Conservation (phyloP, 306 rosid genomes). For the Cucurbita moschata region DNA sequence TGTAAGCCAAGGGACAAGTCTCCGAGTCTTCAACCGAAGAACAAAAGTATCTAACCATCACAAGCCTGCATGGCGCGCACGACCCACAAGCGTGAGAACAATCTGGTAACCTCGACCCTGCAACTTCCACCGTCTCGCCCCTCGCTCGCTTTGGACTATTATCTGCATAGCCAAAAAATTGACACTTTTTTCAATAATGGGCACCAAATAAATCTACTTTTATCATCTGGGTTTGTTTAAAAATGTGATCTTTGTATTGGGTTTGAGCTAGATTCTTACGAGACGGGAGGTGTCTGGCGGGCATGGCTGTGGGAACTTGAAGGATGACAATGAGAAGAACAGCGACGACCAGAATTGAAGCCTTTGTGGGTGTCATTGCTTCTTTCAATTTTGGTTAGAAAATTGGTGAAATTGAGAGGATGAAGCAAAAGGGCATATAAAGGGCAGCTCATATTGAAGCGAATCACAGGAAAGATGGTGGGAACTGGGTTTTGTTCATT, state of each 20-base stretch:
- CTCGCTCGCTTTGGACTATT: background rate
- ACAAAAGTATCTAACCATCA: slow-evolving; percentile 74
- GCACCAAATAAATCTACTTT: background rate
- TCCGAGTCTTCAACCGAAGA: slow-evolving; percentile 53
- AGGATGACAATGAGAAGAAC: slow-evolving; percentile 14
- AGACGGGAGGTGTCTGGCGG: slow-evolving; percentile 36
- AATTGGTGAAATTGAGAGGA: background rate
- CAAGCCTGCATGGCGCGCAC: slow-evolving; percentile 57
- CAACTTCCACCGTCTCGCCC: slow-evolving; percentile 36
- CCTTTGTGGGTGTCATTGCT: slow-evolving; percentile 13
- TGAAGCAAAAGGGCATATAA: slow-evolving; percentile 8
- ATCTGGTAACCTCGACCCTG: slow-evolving; percentile 68
- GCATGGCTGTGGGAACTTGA: slow-evolving; percentile 19
- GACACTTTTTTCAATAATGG: background rate
- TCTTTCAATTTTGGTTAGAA: background rate
- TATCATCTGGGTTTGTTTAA: background rate
- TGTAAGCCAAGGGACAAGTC: slow-evolving; percentile 87
- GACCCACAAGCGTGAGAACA: slow-evolving; percentile 87
- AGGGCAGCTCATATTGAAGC: slow-evolving; percentile 29
- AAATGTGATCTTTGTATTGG: background rate
- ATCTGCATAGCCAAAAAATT: background rate
- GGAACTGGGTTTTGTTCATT: background rate
- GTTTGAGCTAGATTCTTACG: slow-evolving; percentile 2
- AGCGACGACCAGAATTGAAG: background rate
- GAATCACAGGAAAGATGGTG: slow-evolving; percentile 44